These are phyloP conservation scores for Hyphopichia wangnamkhiaoensis DNA, from an alignment of 1,139 yeast species.

Conservation along the genomic window DNA sequence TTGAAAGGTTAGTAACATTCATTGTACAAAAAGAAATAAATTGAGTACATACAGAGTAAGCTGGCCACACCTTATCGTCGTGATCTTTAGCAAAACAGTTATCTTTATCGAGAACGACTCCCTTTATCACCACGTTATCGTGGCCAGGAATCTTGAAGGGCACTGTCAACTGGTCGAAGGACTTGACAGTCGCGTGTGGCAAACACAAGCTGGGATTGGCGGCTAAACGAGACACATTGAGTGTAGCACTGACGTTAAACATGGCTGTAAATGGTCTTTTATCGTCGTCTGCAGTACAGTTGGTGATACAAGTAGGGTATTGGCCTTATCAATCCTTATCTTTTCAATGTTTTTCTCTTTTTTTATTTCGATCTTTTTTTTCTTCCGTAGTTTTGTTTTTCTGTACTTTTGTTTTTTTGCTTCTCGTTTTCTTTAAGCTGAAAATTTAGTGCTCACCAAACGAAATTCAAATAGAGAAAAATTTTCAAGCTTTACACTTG, in stretches of 20 bases:
- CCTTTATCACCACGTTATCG: conserved; percentile 51
- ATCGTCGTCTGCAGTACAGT: too few species aligned
- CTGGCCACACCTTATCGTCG: conserved; percentile 79
- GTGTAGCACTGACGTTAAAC: conserved; percentile 72
- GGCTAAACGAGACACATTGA: conserved; percentile 62
- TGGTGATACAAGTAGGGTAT: too few species aligned
- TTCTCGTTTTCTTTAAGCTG: not conserved
- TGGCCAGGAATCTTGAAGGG: conserved; percentile 42
- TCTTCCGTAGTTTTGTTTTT: not conserved
- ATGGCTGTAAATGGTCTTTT: conserved; percentile 12
- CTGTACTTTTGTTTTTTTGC: not conserved
- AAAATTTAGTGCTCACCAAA: not conserved
- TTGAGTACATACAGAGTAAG: conserved; percentile 40
- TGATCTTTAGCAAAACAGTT: conserved; percentile 91
- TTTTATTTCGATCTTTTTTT: not conserved
- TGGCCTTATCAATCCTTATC: not conserved
- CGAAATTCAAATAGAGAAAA: not conserved
- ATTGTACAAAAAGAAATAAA: not conserved
- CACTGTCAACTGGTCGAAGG: conserved; percentile 60
- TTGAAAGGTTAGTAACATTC: conserved; percentile 6
- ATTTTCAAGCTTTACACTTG: not conserved
- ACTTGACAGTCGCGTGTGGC: conserved; percentile 64
- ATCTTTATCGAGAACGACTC: conserved; percentile 89
- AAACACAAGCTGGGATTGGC: conserved; percentile 66
- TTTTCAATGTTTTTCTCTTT: not conserved